Evolutionary conservation across 306 rosid genomes (phyloP), one percentile per base, ranked within the genome.

Genomic region (Cicer arietinum): DNA sequence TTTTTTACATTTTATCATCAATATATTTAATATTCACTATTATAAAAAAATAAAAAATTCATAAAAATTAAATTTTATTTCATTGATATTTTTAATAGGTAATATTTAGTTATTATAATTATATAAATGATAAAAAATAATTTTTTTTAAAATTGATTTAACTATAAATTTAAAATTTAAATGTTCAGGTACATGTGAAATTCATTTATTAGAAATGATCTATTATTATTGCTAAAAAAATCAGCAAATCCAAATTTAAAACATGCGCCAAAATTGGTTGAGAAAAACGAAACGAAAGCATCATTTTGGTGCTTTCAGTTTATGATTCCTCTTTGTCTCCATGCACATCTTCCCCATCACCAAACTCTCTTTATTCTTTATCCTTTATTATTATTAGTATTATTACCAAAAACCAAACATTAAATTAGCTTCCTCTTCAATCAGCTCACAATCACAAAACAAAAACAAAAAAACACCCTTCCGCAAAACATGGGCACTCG

Each of bases 321-420:
- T 5, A 0, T 1, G 85, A 88, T 88, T 57, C 90, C 83, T 62
- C 10, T 73, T 69, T 86, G 92, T 77, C 86, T 73, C 16, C 62
- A 74, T 58, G 44, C 66, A 64, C 5, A 43, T 67, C 7, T 58
- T 41, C 69, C 5, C 67, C 35, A 6, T 78, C 25, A 10, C 68
- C 71, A 48, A 69, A 39, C 84, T 44, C 59, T 10, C 22, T 53
- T 53, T 8, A 57, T 14, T 57, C 30, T 25, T 25, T 25, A 25
- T 25, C 1, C 3, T 10, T 58, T 42, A 59, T 59, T 30, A 3
- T 11, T 42, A 59, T 59, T 30, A 3, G 6, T 59, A 59, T 59
- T 6, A 59, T 14, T 14, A 52, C 14, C 17, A 14, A n/a, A n/a
- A 8, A 35, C 44, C 6, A 44, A 6, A 30, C 68, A 51, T 13